phyloP scores from a whole-genome alignment of 108 stramenopile genomes.

The Skeletonema grethae region DNA sequence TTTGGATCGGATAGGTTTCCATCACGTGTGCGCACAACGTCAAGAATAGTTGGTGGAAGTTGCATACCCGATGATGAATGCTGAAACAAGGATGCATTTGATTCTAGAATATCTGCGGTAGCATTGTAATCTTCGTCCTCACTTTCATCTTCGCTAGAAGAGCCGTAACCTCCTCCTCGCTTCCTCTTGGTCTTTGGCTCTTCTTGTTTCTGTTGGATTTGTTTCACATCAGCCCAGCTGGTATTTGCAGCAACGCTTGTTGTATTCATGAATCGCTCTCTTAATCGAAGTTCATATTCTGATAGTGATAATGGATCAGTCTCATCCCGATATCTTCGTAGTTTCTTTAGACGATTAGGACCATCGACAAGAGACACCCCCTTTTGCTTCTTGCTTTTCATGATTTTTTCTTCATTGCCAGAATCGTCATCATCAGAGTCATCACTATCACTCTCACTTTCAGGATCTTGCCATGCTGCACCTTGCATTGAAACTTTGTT shows the following conservation, averaged over 20 bases:
- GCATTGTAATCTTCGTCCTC: conserved; percentile 38
- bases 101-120: conserved; percentile 34
- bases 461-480: conserved; percentile 45
- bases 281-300: conserved; percentile 71
- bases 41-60: conserved; percentile 64
- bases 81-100: conserved; percentile 41
- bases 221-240: conserved; percentile 67
- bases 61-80: conserved; percentile 26
- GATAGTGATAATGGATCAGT: conserved; percentile 54
- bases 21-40: conserved; percentile 78
- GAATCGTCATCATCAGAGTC: conserved; percentile 42
- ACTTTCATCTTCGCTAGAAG: conserved; percentile 33
- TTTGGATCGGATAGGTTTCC: conserved; percentile 83
- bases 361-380: conserved; percentile 41
- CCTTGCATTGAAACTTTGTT: conserved; percentile 27
- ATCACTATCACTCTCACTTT: conserved; percentile 13
- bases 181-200: conserved; percentile 21
- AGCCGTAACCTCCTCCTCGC: conserved; percentile 7
- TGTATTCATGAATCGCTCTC: conserved; percentile 70
- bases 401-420: conserved; percentile 26
- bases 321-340: conserved; percentile 61
- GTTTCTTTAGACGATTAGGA: conserved; percentile 66
- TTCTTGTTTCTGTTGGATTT: conserved; percentile 15
- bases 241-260: conserved; percentile 61
- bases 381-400: conserved; percentile 11